Percentiles rank a stretch among this genome's conserved stretches.
These are phyloP conservation scores for Bombardia bombarda DNA, from an alignment of 495 filamentous ascomycete genomes.

Conservation along the genomic window DNA sequence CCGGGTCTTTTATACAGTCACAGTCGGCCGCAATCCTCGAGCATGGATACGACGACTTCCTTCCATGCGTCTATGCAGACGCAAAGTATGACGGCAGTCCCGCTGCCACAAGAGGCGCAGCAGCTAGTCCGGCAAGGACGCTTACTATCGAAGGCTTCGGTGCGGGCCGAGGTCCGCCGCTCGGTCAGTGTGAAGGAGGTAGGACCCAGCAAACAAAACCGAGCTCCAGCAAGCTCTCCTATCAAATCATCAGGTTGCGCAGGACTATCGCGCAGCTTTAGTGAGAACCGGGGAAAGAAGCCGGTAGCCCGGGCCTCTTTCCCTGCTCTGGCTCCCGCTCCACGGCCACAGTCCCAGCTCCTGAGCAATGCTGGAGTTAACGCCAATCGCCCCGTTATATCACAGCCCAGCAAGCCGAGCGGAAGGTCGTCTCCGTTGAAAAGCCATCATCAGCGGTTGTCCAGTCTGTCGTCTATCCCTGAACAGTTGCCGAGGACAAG, in stretches of 20 bases:
- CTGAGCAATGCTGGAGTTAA: constrained; percentile 13
- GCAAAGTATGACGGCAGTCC: constrained; percentile 17
- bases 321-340: constrained; percentile 28
- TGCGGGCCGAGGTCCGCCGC: constrained; percentile 30
- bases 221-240: constrained; percentile 45
- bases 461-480: constrained; percentile 44
- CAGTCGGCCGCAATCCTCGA: constrained; percentile 37
- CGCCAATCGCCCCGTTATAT: constrained; percentile 23
- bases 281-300: constrained; percentile 39
- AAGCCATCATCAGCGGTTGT: constrained; percentile 31
- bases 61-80: constrained; percentile 26
- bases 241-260: constrained; percentile 42
- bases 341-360: constrained; percentile 17
- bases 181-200: constrained; percentile 34
- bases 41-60: constrained; percentile 25
- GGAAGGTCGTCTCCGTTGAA: constrained; percentile 45
- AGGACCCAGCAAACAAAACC: constrained; percentile 28
- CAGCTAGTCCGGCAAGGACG: constrained; percentile 7
- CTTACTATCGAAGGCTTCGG: constrained; percentile 17
- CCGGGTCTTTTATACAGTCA: constrained; percentile 40
- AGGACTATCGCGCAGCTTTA: constrained; percentile 53
- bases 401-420: constrained; percentile 27
- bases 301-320: constrained; percentile 20
- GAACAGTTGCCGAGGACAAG: constrained; percentile 40
- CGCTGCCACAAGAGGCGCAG: constrained; percentile 13